Conservation (phyloP, 2,329 filamentous ascomycete species). For the Bipolaris cookei region DNA sequence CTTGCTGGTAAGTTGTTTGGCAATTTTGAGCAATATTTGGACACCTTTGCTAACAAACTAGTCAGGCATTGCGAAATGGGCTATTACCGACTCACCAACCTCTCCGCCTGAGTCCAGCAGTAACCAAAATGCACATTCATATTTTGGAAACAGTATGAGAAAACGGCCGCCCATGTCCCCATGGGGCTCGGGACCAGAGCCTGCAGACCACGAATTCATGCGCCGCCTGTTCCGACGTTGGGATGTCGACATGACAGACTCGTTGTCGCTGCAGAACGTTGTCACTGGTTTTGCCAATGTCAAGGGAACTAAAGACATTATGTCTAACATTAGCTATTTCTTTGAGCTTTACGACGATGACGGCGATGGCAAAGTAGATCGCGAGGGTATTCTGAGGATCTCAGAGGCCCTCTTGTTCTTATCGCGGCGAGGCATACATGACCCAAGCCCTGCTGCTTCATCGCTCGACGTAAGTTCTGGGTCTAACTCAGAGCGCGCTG, state of each 20-base stretch:
- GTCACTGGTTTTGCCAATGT: conserved; percentile 89
- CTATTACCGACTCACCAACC: conserved; percentile 81
- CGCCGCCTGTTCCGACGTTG: conserved; percentile 84
- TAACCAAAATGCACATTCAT: conserved; percentile 61
- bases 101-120: conserved; percentile 61
- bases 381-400: conserved; percentile 92
- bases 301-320: conserved; percentile 93
- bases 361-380: conserved; percentile 86
- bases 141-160: conserved; percentile 59
- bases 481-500: conserved; percentile 54
- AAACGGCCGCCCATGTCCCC: conserved; percentile 55
- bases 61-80: conserved; percentile 83
- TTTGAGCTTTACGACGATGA: conserved; percentile 97
- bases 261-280: conserved; percentile 86
- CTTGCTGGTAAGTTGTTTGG: conserved; percentile 64
- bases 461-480: conserved; percentile 57
- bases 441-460: conserved; percentile 70
- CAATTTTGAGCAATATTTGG: rapidly evolving
- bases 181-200: conserved; percentile 68
- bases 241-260: conserved; percentile 79
- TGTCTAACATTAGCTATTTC: conserved; percentile 97
- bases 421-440: conserved; percentile 84
- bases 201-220: conserved; percentile 95
- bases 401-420: conserved; percentile 93
- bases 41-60: conserved; percentile 12